Evolutionary conservation across 768 basidiomycete species (phyloP).

Genomic region (Boletus eberwhitei): DNA sequence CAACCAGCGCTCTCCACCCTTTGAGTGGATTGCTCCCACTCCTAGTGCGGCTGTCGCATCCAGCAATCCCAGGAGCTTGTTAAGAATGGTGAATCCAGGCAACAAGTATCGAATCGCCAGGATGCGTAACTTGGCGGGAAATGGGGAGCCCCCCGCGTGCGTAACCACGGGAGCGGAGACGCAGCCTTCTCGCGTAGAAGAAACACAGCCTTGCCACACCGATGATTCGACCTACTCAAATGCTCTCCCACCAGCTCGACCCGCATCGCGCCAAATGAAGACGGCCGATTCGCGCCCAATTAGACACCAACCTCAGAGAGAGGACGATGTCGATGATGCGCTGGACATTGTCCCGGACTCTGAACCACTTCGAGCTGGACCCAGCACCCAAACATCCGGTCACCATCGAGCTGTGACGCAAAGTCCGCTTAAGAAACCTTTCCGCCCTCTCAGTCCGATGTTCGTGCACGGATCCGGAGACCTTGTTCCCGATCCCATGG

Average conservation of each 20-base stretch:
- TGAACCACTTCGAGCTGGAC: slow-evolving; percentile 44
- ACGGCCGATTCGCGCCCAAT: background rate
- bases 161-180: slow-evolving; percentile 8
- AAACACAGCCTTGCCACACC: slow-evolving; percentile 13
- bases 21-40: slow-evolving; percentile 22
- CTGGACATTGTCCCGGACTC: slow-evolving; percentile 64
- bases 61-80: slow-evolving; percentile 30
- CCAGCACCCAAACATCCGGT: slow-evolving; percentile 7
- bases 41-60: slow-evolving; percentile 14
- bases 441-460: slow-evolving; percentile 23
- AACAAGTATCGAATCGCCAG: slow-evolving; percentile 31
- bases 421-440: slow-evolving; percentile 16
- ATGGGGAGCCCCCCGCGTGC: slow-evolving; percentile 17
- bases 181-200: slow-evolving; percentile 19
- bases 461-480: slow-evolving; percentile 25
- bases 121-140: slow-evolving; percentile 23
- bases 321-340: slow-evolving; percentile 16
- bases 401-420: background rate
- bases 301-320: background rate
- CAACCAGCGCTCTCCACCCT: slow-evolving; percentile 8
- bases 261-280: slow-evolving; percentile 1
- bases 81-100: slow-evolving; percentile 33
- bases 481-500: slow-evolving; percentile 27
- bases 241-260: background rate
- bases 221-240: background rate